Base-by-base conservation (phyloP, 345 rosid genomes). In the Salix suchowensis region DNA sequence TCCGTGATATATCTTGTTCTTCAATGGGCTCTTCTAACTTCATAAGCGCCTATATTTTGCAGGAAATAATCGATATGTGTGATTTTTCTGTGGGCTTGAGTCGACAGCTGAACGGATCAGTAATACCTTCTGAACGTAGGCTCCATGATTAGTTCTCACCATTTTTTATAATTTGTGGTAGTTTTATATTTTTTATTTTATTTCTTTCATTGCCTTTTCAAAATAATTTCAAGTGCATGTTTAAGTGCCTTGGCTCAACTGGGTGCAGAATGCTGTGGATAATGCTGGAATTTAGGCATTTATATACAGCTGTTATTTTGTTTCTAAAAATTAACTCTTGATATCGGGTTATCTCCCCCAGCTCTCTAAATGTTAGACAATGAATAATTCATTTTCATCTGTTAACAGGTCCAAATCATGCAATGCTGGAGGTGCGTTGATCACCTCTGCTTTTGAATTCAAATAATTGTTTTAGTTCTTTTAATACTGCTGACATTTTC, bases 61-160 rank as follows among this genome's bases (percentile, higher is more conserved):
- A 93, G 99, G 99, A 94, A 89, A 84, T 96, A 5, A 90, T 96
- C 80, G 99, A 96, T 84, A 94, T 94, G 99, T 96, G 99, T 81
- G 98, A 96, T 83, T 96, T 92, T 82, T 85, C 94, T 68, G 98
- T 93, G 83, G 98, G 97, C 74, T 86, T 93, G 81, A 96, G 99
- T 83, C 82, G 98, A 67, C 99, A 96, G 83, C 93, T 96, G 76
- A 94, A 93, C 87, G 99, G 98, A 72, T 96, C 92, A 0, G 76
- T 96, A 42, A 87, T 93, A 73, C 98, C 99, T 83, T 96, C 99
- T 36, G 99, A 96, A 88, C 98, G 99, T 96, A 78, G 90, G 99
- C 76, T 72, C 76, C 71, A 54, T 46, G 30, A 44, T 76, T 78
- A 46, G n/a, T 60, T 55, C 24, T 67, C 68, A 1, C 36, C 26